phyloP scores from a whole-genome alignment of 2,329 filamentous ascomycete species.

The Verticillium albo-atrum region DNA sequence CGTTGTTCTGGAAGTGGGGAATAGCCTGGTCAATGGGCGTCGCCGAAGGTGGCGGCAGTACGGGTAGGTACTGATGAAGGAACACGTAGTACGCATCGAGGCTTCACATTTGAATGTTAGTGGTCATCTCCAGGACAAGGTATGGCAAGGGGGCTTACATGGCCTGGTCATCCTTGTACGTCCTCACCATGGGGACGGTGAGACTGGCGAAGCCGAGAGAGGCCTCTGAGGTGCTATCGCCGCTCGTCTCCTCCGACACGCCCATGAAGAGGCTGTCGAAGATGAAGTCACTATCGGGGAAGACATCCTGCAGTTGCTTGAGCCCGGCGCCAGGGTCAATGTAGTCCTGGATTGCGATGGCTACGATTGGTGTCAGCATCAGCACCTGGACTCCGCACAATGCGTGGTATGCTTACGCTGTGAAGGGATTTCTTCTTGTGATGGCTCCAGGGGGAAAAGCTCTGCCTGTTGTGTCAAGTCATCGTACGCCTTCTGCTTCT shows the following conservation, averaged over 20 bases:
- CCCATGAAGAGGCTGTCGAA: conserved; percentile 37
- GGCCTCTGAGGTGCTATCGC: conserved; percentile 10
- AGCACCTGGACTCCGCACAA: not conserved
- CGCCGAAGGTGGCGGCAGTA: conserved; percentile 37
- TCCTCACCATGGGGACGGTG: conserved; percentile 29
- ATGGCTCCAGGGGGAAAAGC: conserved; percentile 3
- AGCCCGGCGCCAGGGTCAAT: conserved; percentile 44
- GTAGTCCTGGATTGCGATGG: conserved; percentile 31
- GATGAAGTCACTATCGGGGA: conserved; percentile 42
- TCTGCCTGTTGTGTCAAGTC: not conserved
- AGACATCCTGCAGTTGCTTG: conserved; percentile 37
- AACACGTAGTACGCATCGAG: conserved; percentile 48
- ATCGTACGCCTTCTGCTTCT: conserved; percentile 24
- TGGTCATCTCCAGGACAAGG: not conserved
- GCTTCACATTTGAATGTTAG: conserved; percentile 7
- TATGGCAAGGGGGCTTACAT: conserved; percentile 26
- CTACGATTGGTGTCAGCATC: conserved; percentile 14
- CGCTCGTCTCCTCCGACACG: conserved; percentile 10
- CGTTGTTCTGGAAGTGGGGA: conserved; percentile 28
- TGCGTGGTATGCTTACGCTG: conserved; percentile 17
- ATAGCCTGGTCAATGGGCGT: conserved; percentile 26
- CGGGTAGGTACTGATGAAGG: conserved; percentile 46
- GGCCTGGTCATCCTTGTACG: conserved; percentile 34
- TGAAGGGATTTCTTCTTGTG: conserved; percentile 21
- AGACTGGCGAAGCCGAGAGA: conserved; percentile 7